Evolutionary conservation across 2,329 filamentous ascomycete species (phyloP), one percentile per base, ranked within the genome.

Genomic region (Colletotrichum ledebouriae): DNA sequence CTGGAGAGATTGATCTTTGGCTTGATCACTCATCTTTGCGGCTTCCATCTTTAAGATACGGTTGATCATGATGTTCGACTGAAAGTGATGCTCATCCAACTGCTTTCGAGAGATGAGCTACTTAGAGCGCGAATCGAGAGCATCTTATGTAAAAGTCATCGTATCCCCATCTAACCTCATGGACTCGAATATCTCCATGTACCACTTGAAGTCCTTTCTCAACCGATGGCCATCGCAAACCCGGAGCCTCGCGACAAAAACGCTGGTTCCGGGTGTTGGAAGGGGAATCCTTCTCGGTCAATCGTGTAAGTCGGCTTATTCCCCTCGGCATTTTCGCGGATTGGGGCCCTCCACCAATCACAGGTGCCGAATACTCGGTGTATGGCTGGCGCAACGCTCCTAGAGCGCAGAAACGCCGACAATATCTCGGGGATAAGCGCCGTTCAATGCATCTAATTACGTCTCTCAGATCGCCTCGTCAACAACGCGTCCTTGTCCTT

Each of bases 291-390:
- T 65, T 53, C 47, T 55, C 63, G 58, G 49, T 5, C 15, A 37
- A 37, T 63, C 34, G 64, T 67, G 52, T 67, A 67, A 55, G 59
- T 58, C 59, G 64, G 64, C 37, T 13, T 39, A 50, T 63, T 50
- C 42, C 11, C 6, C 34, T 63, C 60, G 60, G 61, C 33, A 33
- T 33, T 58, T 44, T 52, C 52, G 4, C 12, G 4, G 4, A 34
- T 33, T 17, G 5, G 0, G 13, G 0, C 6, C 13, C 1, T 1
- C 1, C 6, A 13, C 67, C 67, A 70, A 70, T 65, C 42, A 42
- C 20, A 33, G 2, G 0, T 0, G 1, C 15, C 3, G 0, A 13
- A 17, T 20, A 0, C 65, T 70, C 69, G 69, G 69, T 29, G 49
- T 69, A 69, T 57, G 56, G 59, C 60, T 22, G 39, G 39, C 60